These are phyloP conservation scores for Penicillium sp. DNA, from an alignment of 2,329 filamentous ascomycete genomes.

Conservation along the genomic window DNA sequence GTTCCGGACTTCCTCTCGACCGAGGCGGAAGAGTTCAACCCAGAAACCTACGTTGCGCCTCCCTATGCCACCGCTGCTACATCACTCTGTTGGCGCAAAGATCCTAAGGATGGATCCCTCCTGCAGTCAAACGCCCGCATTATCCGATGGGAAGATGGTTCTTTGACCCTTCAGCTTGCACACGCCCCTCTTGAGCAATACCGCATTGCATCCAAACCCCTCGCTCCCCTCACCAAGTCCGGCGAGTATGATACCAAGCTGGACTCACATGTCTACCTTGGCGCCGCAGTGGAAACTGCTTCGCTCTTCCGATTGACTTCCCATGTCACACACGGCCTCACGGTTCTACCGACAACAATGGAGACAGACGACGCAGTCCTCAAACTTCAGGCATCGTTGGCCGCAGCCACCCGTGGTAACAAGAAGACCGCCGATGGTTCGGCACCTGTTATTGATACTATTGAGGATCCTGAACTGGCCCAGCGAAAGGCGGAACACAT, in stretches of 20 bases:
- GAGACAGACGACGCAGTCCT: constrained; percentile 62
- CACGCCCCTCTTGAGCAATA: constrained; percentile 62
- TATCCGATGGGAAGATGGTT: constrained; percentile 67
- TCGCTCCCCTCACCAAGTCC: constrained; percentile 57
- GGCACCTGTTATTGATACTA: constrained; percentile 58
- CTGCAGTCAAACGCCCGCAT: constrained; percentile 67
- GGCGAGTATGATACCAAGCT: constrained; percentile 53
- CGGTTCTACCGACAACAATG: constrained; percentile 55
- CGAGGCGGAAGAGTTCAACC: constrained; percentile 61
- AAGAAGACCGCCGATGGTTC: constrained; percentile 52
- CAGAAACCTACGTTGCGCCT: constrained; percentile 60
- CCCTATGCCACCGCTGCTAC: constrained; percentile 64
- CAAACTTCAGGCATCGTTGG: constrained; percentile 60
- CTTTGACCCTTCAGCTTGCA: constrained; percentile 64
- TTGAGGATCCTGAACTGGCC: constrained; percentile 63
- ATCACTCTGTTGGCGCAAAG: constrained; percentile 65
- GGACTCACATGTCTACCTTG: constrained; percentile 65
- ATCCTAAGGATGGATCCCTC: constrained; percentile 56
- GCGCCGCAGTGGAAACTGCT: constrained; percentile 58
- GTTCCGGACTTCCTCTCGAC: constrained; percentile 64
- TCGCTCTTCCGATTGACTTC: constrained; percentile 61
- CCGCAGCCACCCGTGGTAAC: constrained; percentile 54
- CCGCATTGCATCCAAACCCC: constrained; percentile 56
- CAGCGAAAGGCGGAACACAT: constrained; percentile 59
- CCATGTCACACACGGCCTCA: constrained; percentile 61